Evolutionary conservation across 768 basidiomycete species (phyloP), one percentile per base, ranked within the genome.

Genomic region (Collybiopsis luxurians): DNA sequence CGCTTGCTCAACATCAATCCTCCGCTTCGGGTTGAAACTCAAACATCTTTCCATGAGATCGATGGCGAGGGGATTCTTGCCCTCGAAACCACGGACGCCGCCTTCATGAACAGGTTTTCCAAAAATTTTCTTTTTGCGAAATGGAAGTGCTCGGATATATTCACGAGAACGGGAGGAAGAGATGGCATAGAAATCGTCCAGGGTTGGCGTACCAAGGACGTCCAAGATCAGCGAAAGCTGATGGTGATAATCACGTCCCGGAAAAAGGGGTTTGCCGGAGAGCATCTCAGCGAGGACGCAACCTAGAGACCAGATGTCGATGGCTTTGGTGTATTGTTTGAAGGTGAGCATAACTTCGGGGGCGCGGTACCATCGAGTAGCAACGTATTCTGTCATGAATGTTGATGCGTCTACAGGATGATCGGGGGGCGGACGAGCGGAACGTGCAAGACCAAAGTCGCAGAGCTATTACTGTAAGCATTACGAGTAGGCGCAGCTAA

Each of bases 301-400:
- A 1, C 91, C 89, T 19, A 92, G 90, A 57, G 85, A 86, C 92
- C 91, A 94, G 68, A 93, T 81, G 61, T 92, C 90, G 69, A 92
- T 90, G 0, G 89, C 89, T 31, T 83, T 82, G 4, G 93, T 95
- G 69, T 98, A 98, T 75, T 95, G 88, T 67, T 95, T 94, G 78
- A 97, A 98, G 0, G 93, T 96, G 34, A 98, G 81, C 96, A 98
- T 98, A 59, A 98, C 92, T 69, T 98, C 96, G 0, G 96, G 96
- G 0, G 96, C 96, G 28, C 96, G 86, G 69, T 98, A 98, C 96
- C 96, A 98, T 66, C 93, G 87, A 13, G 96, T 98, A 1, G 95
- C 95, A 23, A 98, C 95, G 63, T 98, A 98, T 82, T 96, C 92
- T 7, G 89, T 91, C 83, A 92, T 87, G 63, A 90, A 90, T 0